Percentiles rank a stretch among this genome's conserved stretches.
These are phyloP conservation scores for Cichorium intybus DNA, from an alignment of 140 eudicot species.

Conservation along the genomic window DNA sequence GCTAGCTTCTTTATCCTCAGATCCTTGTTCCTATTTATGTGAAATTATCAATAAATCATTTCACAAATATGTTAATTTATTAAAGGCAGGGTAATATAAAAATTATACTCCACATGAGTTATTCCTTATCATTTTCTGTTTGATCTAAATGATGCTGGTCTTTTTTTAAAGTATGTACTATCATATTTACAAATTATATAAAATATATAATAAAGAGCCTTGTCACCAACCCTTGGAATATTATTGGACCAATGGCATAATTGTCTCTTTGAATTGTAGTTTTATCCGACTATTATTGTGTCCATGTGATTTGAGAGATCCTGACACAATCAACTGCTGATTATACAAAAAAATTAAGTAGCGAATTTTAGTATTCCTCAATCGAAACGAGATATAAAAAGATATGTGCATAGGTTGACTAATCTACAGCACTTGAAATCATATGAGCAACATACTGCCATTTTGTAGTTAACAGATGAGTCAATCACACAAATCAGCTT, in stretches of 20 bases:
- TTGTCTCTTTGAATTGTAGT: conserved; percentile 1
- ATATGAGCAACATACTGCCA: not conserved
- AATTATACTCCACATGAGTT: not conserved
- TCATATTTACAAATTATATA: not conserved
- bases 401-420: not conserved
- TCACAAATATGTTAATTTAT: not conserved
- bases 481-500: conserved; percentile 6
- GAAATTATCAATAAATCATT: not conserved
- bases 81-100: not conserved
- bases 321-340: not conserved
- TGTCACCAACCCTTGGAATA: not conserved
- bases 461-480: not conserved
- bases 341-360: not conserved
- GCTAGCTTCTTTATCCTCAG: conserved; percentile 35
- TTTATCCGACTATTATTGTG: too few relatives aligned
- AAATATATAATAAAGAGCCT: not conserved
- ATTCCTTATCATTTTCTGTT: too few relatives aligned
- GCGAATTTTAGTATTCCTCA: not conserved
- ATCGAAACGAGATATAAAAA: not conserved
- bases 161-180: not conserved
- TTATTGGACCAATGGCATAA: not conserved
- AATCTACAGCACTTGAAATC: conserved; percentile 9
- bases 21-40: conserved; percentile 39
- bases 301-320: not conserved
- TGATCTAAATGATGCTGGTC: not conserved